These are phyloP conservation scores for Fraxinus latifolia DNA, from an alignment of 305 asterid genomes.

Conservation along the genomic window DNA sequence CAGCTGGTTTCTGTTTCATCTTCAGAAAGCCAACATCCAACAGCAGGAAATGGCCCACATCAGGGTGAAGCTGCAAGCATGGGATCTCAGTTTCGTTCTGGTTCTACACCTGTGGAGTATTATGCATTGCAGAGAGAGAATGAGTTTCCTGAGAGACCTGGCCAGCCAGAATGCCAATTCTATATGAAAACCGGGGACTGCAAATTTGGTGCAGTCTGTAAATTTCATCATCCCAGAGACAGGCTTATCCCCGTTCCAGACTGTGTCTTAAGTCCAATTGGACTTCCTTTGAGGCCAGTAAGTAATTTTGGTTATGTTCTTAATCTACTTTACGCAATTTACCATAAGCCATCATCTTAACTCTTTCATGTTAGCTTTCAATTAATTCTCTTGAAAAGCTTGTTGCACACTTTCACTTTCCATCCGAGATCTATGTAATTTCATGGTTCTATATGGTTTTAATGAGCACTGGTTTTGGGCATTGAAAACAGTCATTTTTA, in stretches of 20 bases:
- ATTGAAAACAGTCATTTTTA: not conserved
- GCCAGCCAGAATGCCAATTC: conserved; percentile 93
- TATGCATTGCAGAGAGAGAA: conserved; percentile 78
- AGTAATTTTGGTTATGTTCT: conserved; percentile 26
- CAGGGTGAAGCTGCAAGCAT: conserved; percentile 47
- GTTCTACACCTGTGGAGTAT: conserved; percentile 66
- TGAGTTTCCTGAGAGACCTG: conserved; percentile 93
- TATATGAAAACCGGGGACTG: conserved; percentile 98
- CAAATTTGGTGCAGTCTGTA: conserved; percentile 94
- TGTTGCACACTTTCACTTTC: not conserved
- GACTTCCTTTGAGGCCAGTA: conserved; percentile 92
- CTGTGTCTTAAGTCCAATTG: conserved; percentile 81
- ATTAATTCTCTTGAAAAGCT: conserved; percentile 6
- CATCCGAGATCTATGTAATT: conserved; percentile 12
- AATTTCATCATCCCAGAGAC: conserved; percentile 96
- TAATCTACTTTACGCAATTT: not conserved
- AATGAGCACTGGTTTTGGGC: not conserved
- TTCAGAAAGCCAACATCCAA: conserved; percentile 63
- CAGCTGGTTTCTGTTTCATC: conserved; percentile 76
- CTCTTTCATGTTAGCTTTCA: not conserved
- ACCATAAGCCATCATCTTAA: not conserved
- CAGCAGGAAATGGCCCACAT: conserved; percentile 53
- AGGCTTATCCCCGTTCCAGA: conserved; percentile 82
- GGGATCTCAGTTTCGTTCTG: conserved; percentile 62
- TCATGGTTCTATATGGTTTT: conserved; percentile 13